Base-by-base conservation (phyloP, 164 flowering plant genomes). In the Nymphaea thermarum region DNA sequence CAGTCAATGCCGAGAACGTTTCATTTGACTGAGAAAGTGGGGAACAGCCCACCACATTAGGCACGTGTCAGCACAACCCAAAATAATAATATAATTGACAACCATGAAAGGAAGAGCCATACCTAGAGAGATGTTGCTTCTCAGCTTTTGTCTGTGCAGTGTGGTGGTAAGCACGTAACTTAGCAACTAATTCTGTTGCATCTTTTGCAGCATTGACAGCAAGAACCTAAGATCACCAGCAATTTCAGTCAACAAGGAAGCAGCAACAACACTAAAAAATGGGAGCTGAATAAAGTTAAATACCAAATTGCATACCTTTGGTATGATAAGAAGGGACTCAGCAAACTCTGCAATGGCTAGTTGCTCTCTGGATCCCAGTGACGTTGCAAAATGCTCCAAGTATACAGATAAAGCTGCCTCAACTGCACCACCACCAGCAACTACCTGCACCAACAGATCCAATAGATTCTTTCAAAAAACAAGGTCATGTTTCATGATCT, bases 151-250 rank as follows among this genome's bases (percentile, higher is more conserved):
- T 92, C 79, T 95, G 99, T 72, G 99, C 97, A 17, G 85, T 80
- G 79, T 90, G 93, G 76, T 95, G 99, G 76, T 95, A 87, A 45
- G 98, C 92, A 61, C 96, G 80, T 42, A 92, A 81, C 71, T 95
- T 95, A 25, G 98, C 93, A 70, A 92, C 97, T 65, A 95, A 84
- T 65, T 95, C 99, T 66, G 99, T 90, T 5, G 99, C 92, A 78
- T 94, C 99, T 79, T 92, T 91, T 6, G 99, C 99, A 80, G 99
- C 99, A 86, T 95, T 95, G 17, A 95, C 99, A 63, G 99, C 85
- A 74, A 95, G 98, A 60, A 95, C 94, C 99, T 94, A 79, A 51
- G 70, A 16, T 45, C 43, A 43, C 18, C 44, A 71, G 12, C 36
- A 62, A 62, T 12, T 44, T 72, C 43, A 62, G 59, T 11, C 66